A percentile compares a stretch with the other conserved stretches of the same genome.
Evolutionary conservation across 2,329 filamentous ascomycete species (phyloP).

Genomic region (Aureobasidium melanogenum): DNA sequence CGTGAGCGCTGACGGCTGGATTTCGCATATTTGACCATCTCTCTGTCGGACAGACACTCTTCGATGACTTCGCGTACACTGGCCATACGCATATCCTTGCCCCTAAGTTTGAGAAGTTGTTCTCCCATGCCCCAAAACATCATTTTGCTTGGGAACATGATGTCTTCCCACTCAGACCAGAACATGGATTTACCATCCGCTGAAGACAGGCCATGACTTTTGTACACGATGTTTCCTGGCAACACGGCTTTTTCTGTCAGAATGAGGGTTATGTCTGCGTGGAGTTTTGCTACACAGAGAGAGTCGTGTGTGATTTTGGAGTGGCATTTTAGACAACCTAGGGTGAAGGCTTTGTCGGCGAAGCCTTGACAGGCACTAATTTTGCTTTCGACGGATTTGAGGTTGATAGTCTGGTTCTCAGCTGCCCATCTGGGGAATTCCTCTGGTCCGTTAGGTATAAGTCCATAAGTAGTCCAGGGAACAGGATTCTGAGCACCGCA

Average conservation of each 20-base stretch:
- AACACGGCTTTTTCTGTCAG: conserved; percentile 45
- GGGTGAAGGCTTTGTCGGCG: conserved; percentile 48
- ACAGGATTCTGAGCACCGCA: conserved; percentile 39
- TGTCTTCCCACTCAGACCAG: too few relatives aligned
- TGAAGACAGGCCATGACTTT: too few relatives aligned
- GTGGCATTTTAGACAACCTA: conserved; percentile 44
- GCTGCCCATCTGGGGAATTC: too few relatives aligned
- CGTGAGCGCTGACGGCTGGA: not conserved
- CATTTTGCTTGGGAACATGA: conserved; percentile 21
- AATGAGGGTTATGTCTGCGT: conserved; percentile 45
- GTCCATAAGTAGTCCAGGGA: conserved; percentile 48
- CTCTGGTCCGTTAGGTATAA: not conserved
- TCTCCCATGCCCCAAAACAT: conserved; percentile 40
- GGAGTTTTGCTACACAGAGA: conserved; percentile 55
- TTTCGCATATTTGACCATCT: conserved; percentile 31
- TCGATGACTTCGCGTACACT: conserved; percentile 46
- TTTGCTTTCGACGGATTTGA: not conserved
- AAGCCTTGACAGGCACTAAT: conserved; percentile 46
- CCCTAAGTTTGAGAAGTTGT: conserved; percentile 24
- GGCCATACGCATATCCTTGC: conserved; percentile 34
- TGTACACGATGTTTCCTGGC: conserved; percentile 55
- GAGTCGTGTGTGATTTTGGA: conserved; percentile 46
- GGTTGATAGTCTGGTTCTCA: not conserved
- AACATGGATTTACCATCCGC: too few relatives aligned
- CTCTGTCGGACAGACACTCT: conserved; percentile 30